Evolutionary conservation across 106 monocot genomes (phyloP).

Genomic region (Alisma plantagoaquatica): DNA sequence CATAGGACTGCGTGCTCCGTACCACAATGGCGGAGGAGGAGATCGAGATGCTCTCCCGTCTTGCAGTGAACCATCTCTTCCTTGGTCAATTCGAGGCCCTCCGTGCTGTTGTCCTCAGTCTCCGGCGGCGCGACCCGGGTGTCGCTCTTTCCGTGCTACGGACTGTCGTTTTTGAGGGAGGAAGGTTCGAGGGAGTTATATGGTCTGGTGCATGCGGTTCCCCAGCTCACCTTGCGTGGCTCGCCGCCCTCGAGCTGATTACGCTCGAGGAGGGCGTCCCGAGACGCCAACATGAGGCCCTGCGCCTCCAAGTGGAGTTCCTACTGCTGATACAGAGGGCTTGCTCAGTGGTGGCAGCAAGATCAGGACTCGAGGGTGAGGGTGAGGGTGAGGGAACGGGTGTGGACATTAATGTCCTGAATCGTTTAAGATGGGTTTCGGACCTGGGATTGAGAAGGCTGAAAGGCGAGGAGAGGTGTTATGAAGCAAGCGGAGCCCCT

Average conservation of each 20-base stretch:
- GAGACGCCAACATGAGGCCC: constrained; percentile 23
- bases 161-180: constrained; percentile 45
- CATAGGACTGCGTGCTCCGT: no score
- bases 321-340: constrained; percentile 49
- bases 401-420: neutral
- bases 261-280: constrained; percentile 22
- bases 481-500: no score
- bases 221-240: constrained; percentile 73
- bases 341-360: constrained; percentile 11
- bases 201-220: constrained; percentile 48
- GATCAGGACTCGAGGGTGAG: no score
- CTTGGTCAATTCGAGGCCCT: constrained; percentile 87
- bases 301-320: constrained; percentile 57
- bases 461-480: constrained; percentile 20
- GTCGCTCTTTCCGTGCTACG: constrained; percentile 51
- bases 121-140: constrained; percentile 46
- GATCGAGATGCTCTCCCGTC: constrained; percentile 54
- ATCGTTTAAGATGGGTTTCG: constrained; percentile 26
- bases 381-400: constrained; percentile 9
- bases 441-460: constrained; percentile 49
- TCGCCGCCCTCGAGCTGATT: constrained; percentile 54
- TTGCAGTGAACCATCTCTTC: constrained; percentile 81
- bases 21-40: no score
- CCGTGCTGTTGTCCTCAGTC: constrained; percentile 61
- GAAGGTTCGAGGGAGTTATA: constrained; percentile 55